phyloP scores from a whole-genome alignment of 805 yeast species.

The Kregervanrija pseudodelftensis region DNA sequence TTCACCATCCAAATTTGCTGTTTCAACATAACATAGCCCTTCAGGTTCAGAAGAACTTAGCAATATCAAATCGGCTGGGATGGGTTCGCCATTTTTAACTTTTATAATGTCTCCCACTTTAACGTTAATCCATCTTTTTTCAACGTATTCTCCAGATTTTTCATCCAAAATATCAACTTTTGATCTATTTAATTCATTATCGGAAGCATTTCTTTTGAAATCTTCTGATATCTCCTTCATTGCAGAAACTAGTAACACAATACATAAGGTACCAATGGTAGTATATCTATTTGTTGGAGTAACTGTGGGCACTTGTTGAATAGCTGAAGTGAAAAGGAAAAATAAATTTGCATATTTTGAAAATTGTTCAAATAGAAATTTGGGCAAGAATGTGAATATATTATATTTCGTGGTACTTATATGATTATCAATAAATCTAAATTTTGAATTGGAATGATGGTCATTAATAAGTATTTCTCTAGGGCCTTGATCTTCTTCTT shows the following conservation, averaged over 20 bases:
- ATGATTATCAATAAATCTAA: constrained; percentile 69
- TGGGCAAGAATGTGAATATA: constrained; percentile 86
- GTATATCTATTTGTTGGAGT: constrained; percentile 95
- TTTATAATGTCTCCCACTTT: constrained; percentile 86
- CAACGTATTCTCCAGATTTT: constrained; percentile 51
- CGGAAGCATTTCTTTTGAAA: constrained; percentile 79
- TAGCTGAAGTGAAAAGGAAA: constrained; percentile 83
- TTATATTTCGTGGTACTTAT: constrained; percentile 95
- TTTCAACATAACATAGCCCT: constrained; percentile 94
- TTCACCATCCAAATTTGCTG: constrained; percentile 97
- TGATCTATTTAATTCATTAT: constrained; percentile 76
- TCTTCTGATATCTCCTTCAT: constrained; percentile 89
- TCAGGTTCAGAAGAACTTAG: constrained; percentile 95
- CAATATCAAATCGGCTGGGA: constrained; percentile 88
- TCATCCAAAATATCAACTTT: constrained; percentile 58
- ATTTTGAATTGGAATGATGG: constrained; percentile 42
- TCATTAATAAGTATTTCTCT: constrained; percentile 66
- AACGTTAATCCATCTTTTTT: constrained; percentile 77
- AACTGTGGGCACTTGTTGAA: constrained; percentile 96
- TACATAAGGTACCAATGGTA: constrained; percentile 81
- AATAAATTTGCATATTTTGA: constrained; percentile 94
- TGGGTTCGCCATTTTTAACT: constrained; percentile 78
- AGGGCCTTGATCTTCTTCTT: constrained; percentile 35
- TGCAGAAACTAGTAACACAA: constrained; percentile 87
- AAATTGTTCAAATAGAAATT: constrained; percentile 92